Evolutionary conservation across 1,139 yeast species (phyloP).

Genomic region (Cylindricascospora bacillispora): DNA sequence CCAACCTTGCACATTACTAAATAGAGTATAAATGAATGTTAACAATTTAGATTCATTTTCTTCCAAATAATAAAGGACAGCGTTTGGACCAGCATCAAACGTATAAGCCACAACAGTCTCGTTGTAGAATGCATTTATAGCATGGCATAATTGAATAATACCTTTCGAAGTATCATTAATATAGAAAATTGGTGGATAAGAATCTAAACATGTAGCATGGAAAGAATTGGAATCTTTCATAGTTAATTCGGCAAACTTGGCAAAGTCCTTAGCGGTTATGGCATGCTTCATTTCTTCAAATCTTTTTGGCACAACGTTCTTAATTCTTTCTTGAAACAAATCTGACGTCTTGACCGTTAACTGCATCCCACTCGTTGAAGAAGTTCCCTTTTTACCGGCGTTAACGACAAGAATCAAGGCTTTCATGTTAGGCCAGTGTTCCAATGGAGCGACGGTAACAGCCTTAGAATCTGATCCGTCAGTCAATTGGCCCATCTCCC

Average conservation of each 20-base stretch:
- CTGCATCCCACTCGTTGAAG: slow-evolving; percentile 95
- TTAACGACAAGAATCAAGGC: slow-evolving; percentile 89
- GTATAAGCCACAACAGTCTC: slow-evolving; percentile 83
- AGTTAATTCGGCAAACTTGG: slow-evolving; percentile 73
- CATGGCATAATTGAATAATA: slow-evolving; percentile 70
- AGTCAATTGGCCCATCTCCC: slow-evolving; percentile 79
- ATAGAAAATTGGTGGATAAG: slow-evolving; percentile 91
- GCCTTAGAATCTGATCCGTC: slow-evolving; percentile 90
- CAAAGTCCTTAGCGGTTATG: slow-evolving; percentile 59
- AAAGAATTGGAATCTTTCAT: slow-evolving; percentile 95
- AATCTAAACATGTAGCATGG: slow-evolving; percentile 93
- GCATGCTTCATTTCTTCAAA: slow-evolving; percentile 71
- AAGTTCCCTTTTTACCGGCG: slow-evolving; percentile 87
- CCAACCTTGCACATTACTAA: slow-evolving; percentile 63
- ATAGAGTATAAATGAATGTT: slow-evolving; percentile 42
- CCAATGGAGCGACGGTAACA: slow-evolving; percentile 70
- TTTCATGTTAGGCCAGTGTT: slow-evolving; percentile 86
- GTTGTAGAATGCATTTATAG: slow-evolving; percentile 56
- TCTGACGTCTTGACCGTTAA: slow-evolving; percentile 81
- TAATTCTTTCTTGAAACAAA: slow-evolving; percentile 66
- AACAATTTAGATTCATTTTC: slow-evolving; percentile 58
- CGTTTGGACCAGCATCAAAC: slow-evolving; percentile 98
- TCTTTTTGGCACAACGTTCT: slow-evolving; percentile 72
- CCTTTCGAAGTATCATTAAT: slow-evolving; percentile 89
- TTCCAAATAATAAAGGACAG: slow-evolving; percentile 78